Evolutionary conservation across 805 yeast species (phyloP).

Genomic region (Barnettozyma pratensis): DNA sequence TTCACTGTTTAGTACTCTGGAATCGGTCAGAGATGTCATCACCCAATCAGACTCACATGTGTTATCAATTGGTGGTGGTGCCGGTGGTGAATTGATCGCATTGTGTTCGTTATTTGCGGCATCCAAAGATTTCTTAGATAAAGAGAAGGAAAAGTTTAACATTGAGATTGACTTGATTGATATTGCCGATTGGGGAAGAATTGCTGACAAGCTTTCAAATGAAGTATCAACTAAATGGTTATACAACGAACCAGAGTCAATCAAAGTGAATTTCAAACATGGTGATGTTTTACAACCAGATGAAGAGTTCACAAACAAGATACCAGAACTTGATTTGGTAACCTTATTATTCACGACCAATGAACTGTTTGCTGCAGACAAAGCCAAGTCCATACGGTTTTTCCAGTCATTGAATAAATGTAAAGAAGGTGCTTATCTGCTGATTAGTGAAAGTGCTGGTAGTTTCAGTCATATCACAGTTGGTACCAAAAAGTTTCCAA

Average conservation of each 20-base stretch:
- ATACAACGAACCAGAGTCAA: constrained; percentile 30
- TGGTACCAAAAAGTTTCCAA: constrained; percentile 75
- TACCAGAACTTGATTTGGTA: constrained; percentile 41
- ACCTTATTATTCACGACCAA: constrained; percentile 83
- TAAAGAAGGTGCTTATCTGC: constrained; percentile 48
- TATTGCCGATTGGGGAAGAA: constrained; percentile 70
- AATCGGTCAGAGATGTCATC: constrained; percentile 35
- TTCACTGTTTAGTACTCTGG: constrained; percentile 53
- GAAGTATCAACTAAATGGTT: constrained; percentile 52
- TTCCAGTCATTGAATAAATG: constrained; percentile 54
- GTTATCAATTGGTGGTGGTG: constrained; percentile 83
- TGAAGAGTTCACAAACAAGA: constrained; percentile 17
- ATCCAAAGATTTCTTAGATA: constrained; percentile 14
- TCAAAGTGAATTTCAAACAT: constrained; percentile 29
- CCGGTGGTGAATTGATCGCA: constrained; percentile 73
- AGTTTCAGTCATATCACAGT: constrained; percentile 76
- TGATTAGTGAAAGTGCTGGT: constrained; percentile 86
- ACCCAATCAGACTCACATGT: constrained; percentile 31
- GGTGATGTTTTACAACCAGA: constrained; percentile 34
- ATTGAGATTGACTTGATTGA: constrained; percentile 52
- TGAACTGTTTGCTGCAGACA: constrained; percentile 72
- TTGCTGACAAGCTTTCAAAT: constrained; percentile 40
- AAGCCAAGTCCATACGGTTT: constrained; percentile 52
- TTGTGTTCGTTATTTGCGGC: constrained; percentile 52
- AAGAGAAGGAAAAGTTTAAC: constrained; percentile 28